Evolutionary conservation across 2,329 filamentous ascomycete genomes (phyloP), one percentile per base, ranked within the genome.

Genomic region (Trichoderma asperellum): DNA sequence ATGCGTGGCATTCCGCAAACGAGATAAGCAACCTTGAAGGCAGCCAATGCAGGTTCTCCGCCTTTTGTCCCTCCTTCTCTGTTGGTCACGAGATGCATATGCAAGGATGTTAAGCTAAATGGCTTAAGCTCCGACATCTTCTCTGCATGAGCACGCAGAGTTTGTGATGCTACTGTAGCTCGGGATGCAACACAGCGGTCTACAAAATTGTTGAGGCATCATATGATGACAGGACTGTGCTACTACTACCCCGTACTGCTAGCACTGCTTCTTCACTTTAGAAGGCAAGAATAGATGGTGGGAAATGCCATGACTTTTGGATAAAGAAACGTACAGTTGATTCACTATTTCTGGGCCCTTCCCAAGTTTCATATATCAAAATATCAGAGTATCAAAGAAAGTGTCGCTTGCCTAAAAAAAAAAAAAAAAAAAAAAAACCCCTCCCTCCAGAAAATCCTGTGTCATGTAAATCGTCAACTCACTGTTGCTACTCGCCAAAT

Each of bases 381-480:
- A 21, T 12, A 57, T 16, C 53, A 21, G 34, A 24, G 2, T 65
- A 57, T 57, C 62, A 65, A 65, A 21, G 35, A 65, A 47, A 7
- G 35, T 65, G 52, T 27, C 62, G 62, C 62, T 65, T n/a, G 62
- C 62, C 34, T n/a, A 34, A 57, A 6, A 57, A 12, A 34, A 43
- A 57, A 35, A 32, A 32, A 5, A 34, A 57, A 6, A 57, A 12
- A 34, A 43, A 57, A 35, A 32, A 32, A 5, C 32, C 32, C 32
- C 18, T 11, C 32, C 29, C 7, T 0, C 0, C 18, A 11, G 4
- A 47, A 35, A 34, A n/a, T 10, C 5, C 4, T 14, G 16, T 43
- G 12, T 24, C 52, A 61, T 34, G 27, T 32, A 64, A 43, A 43
- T 55, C 34, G 21, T 64, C 37, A 66, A 58, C 40, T 43, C 18